phyloP scores from a whole-genome alignment of 768 basidiomycete species.

The Austroboletus eburneus region DNA sequence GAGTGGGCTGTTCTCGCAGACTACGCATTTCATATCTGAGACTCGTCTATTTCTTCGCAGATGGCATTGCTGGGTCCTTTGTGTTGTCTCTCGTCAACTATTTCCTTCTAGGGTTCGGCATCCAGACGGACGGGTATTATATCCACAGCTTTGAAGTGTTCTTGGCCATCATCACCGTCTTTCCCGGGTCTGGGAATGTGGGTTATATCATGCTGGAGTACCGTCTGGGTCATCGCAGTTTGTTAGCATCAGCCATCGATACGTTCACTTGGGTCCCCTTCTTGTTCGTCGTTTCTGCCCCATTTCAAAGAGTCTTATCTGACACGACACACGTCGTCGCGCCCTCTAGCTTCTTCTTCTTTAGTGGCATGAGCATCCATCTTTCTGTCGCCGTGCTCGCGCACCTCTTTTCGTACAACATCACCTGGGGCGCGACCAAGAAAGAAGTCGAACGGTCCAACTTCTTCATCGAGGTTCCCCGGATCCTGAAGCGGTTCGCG shows the following conservation, averaged over 20 bases:
- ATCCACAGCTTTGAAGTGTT: conserved; percentile 78
- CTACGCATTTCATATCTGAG: neutral
- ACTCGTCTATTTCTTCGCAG: conserved; percentile 5
- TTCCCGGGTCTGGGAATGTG: conserved; percentile 67
- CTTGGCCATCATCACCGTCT: conserved; percentile 68
- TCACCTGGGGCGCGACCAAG: conserved; percentile 56
- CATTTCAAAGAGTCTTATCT: neutral
- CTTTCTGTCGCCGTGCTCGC: conserved; percentile 50
- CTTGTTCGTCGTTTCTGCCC: conserved; percentile 23
- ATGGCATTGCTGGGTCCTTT: conserved; percentile 62
- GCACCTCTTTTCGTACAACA: conserved; percentile 58
- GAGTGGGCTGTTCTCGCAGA: conserved; percentile 12
- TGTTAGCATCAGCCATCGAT: conserved; percentile 19
- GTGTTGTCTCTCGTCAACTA: conserved; percentile 69
- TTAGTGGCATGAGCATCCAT: conserved; percentile 52
- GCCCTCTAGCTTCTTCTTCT: conserved; percentile 44
- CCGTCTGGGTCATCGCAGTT: conserved; percentile 46
- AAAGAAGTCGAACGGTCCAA: conserved; percentile 89
- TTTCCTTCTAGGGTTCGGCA: conserved; percentile 63
- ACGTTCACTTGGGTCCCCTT: conserved; percentile 30
- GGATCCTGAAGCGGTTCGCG: conserved; percentile 78
- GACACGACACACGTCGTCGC: neutral
- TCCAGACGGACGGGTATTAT: conserved; percentile 73
- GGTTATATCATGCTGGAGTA: conserved; percentile 72
- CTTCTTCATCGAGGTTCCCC: conserved; percentile 87